phyloP scores from a whole-genome alignment of 148 eudicot species.

The Fallopia convolvulus region DNA sequence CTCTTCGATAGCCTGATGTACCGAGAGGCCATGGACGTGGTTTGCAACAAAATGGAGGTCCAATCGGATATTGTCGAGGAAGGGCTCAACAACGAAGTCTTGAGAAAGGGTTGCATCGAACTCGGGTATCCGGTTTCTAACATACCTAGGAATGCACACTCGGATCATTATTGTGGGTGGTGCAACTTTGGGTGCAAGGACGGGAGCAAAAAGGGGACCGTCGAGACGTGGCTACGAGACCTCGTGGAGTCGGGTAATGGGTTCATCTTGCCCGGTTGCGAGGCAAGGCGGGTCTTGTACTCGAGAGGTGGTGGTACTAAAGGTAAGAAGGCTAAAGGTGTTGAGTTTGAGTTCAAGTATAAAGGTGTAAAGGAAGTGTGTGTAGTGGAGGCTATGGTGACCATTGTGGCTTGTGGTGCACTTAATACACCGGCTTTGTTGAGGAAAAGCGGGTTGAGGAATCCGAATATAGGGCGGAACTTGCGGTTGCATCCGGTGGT shows the following conservation, averaged over 20 bases:
- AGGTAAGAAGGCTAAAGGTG: constrained; percentile 36
- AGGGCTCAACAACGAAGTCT: constrained; percentile 53
- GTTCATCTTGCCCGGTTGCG: constrained; percentile 36
- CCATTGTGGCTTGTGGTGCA: constrained; percentile 63
- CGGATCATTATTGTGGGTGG: constrained; percentile 79
- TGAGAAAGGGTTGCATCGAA: constrained; percentile 59
- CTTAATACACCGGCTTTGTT: constrained; percentile 51
- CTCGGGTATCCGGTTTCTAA: constrained; percentile 45
- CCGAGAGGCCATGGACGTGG: constrained; percentile 46
- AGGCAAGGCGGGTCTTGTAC: constrained; percentile 30
- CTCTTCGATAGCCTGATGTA: constrained; percentile 40
- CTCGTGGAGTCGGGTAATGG: constrained; percentile 60
- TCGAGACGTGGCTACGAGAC: constrained; percentile 73
- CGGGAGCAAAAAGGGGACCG: constrained; percentile 55
- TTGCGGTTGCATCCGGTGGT: constrained; percentile 67
- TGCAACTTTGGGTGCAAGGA: constrained; percentile 77
- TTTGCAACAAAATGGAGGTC: constrained; percentile 62
- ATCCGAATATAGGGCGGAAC: constrained; percentile 50
- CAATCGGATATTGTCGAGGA: constrained; percentile 46
- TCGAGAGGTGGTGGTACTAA: constrained; percentile 15
- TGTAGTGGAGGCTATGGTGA: constrained; percentile 46
- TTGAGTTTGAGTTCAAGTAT: constrained; percentile 26
- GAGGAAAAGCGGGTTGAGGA: constrained; percentile 50
- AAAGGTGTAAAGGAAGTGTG: constrained; percentile 24
- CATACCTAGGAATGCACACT: constrained; percentile 46